Evolutionary conservation across 163 green algal genomes (phyloP).

Genomic region (Prototheca cutis): DNA sequence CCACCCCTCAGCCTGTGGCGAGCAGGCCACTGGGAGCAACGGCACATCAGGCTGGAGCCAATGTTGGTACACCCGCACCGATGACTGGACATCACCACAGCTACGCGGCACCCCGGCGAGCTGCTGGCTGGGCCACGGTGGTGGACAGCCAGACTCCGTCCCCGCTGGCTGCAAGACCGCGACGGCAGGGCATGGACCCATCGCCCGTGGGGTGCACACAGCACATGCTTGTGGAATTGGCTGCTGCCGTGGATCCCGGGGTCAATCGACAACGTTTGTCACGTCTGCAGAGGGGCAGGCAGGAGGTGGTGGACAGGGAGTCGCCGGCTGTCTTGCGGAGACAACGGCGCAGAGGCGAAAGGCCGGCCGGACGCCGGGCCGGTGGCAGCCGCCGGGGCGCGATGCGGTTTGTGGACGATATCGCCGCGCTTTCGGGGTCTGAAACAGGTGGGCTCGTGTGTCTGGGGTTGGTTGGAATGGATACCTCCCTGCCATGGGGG

Average conservation of each 20-base stretch:
- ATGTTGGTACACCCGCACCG: too few species aligned
- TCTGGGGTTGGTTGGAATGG: too few species aligned
- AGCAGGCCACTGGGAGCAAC: too few species aligned
- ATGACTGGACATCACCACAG: not conserved
- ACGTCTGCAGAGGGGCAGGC: not conserved
- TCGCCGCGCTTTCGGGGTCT: not conserved
- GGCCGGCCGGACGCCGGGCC: not conserved
- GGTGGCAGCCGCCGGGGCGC: not conserved
- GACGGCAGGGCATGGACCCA: not conserved
- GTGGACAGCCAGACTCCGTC: slow-evolving; percentile 1
- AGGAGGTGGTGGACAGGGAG: not conserved
- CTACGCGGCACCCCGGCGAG: too few species aligned
- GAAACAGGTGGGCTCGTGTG: not conserved
- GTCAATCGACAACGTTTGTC: not conserved
- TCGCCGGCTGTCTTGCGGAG: not conserved
- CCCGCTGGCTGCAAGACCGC: not conserved
- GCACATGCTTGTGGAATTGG: not conserved
- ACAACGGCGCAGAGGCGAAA: not conserved
- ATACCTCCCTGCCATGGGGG: not conserved
- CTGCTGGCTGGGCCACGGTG: too few species aligned
- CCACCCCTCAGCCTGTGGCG: not conserved
- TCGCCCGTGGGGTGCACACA: not conserved
- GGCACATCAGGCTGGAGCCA: too few species aligned
- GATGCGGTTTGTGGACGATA: not conserved
- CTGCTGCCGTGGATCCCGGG: not conserved